Evolutionary conservation across 257 asterid genomes (phyloP).

Genomic region (Solanum verrucosum): DNA sequence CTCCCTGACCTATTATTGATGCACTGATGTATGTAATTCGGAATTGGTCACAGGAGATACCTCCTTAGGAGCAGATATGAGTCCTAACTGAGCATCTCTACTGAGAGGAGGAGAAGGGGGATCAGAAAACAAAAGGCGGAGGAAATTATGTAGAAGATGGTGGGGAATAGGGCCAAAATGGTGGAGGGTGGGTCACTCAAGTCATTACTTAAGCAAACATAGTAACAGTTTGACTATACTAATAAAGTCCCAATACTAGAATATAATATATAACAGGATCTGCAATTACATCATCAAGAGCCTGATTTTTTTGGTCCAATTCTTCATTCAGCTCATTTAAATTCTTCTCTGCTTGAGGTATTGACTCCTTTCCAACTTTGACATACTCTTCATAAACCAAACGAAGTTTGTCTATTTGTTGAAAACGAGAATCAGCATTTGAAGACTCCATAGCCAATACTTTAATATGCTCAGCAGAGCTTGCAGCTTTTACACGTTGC

Average conservation of each 20-base stretch:
- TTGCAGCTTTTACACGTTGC: constrained; percentile 69
- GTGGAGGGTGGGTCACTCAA: not conserved
- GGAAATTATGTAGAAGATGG: not conserved
- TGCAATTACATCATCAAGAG: constrained; percentile 79
- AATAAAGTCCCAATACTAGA: not conserved
- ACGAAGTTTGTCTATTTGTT: constrained; percentile 86
- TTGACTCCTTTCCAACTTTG: constrained; percentile 56
- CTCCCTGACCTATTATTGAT: not conserved
- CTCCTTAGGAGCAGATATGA: not conserved
- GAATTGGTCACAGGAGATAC: not conserved
- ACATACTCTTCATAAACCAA: constrained; percentile 65
- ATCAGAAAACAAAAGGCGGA: not conserved
- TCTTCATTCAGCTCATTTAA: constrained; percentile 63
- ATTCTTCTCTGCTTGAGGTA: constrained; percentile 71
- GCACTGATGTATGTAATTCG: not conserved
- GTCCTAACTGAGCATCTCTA: not conserved
- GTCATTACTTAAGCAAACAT: not conserved
- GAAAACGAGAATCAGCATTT: constrained; percentile 62
- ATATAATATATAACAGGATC: not conserved
- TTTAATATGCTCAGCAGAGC: constrained; percentile 56
- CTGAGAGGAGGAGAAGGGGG: not conserved
- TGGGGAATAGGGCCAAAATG: not conserved
- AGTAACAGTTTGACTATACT: not conserved
- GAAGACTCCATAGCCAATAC: constrained; percentile 47
- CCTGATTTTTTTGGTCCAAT: constrained; percentile 65